Percentiles rank a stretch among this genome's conserved stretches.
Evolutionary conservation across 23 red algal species (phyloP).

Genomic region (Gracilaria domingensis): DNA sequence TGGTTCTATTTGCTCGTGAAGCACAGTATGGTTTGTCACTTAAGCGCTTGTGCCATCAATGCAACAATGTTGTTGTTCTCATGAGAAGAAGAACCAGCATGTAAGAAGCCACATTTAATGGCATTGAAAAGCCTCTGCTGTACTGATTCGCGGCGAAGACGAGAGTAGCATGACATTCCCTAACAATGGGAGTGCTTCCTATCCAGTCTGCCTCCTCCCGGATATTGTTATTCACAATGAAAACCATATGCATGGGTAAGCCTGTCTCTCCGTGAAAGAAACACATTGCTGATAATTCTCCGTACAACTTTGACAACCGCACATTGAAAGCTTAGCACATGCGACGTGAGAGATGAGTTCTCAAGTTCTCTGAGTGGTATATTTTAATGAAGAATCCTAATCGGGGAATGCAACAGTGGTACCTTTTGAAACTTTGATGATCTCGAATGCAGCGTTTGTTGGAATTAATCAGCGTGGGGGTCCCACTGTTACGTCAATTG

Average conservation of each 20-base stretch:
- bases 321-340: not conserved
- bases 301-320: not conserved
- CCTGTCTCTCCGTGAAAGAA: not conserved
- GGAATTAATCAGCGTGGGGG: constrained; percentile 9
- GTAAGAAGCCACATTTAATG: no score
- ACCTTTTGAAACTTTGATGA: not conserved
- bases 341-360: not conserved
- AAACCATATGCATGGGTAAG: not conserved
- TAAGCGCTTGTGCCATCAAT: no score
- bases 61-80: no score
- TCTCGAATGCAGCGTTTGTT: not conserved
- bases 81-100: no score
- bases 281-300: not conserved
- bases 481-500: not conserved
- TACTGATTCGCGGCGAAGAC: no score
- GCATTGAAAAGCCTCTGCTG: no score
- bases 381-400: not conserved
- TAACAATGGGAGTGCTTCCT: not conserved
- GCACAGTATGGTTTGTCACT: no score
- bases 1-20: no score
- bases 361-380: not conserved
- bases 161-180: no score
- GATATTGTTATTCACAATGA: not conserved
- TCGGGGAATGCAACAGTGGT: not conserved
- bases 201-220: not conserved